Percentiles rank a stretch among this genome's conserved stretches.
Evolutionary conservation across 78 protist genomes (phyloP).

Genomic region (Andalucia godoyi): DNA sequence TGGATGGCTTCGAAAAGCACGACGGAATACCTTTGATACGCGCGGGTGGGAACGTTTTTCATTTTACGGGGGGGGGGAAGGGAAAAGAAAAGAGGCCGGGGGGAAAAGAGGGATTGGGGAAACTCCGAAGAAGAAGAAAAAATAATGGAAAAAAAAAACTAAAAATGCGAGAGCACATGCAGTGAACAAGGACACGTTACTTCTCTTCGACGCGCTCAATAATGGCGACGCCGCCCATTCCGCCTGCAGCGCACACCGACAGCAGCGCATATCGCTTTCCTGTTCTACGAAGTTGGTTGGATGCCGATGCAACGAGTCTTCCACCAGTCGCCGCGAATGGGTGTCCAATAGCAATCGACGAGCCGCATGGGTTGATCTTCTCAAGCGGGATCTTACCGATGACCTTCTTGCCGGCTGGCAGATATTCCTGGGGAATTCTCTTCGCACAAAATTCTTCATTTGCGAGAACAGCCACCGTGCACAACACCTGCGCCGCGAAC

Average conservation of each 20-base stretch:
- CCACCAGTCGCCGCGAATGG: constrained; percentile 45
- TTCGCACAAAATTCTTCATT: constrained; percentile 15
- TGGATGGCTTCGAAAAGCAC: too few species aligned
- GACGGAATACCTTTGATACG: too few species aligned
- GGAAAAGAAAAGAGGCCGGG: too few species aligned
- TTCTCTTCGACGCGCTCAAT: constrained; percentile 1
- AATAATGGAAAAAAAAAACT: too few species aligned
- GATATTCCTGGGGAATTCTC: neutral
- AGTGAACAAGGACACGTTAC: too few species aligned
- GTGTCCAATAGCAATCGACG: constrained; percentile 39
- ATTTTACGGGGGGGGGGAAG: too few species aligned
- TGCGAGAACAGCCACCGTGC: constrained; percentile 10
- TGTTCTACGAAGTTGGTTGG: constrained; percentile 18
- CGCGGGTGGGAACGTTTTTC: too few species aligned
- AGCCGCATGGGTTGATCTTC: neutral
- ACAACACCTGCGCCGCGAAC: constrained; percentile 67
- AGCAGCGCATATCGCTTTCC: constrained; percentile 1
- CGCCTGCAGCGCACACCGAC: constrained; percentile 35
- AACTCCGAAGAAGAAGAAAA: too few species aligned
- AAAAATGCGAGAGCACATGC: too few species aligned
- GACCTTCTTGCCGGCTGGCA: neutral
- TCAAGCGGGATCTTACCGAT: neutral
- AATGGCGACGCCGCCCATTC: constrained; percentile 27
- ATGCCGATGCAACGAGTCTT: constrained; percentile 1
- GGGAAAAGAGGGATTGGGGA: too few species aligned